Evolutionary conservation across 2,329 filamentous ascomycete genomes (phyloP), one percentile per base, ranked within the genome.

Genomic region (Fusarium albidum): DNA sequence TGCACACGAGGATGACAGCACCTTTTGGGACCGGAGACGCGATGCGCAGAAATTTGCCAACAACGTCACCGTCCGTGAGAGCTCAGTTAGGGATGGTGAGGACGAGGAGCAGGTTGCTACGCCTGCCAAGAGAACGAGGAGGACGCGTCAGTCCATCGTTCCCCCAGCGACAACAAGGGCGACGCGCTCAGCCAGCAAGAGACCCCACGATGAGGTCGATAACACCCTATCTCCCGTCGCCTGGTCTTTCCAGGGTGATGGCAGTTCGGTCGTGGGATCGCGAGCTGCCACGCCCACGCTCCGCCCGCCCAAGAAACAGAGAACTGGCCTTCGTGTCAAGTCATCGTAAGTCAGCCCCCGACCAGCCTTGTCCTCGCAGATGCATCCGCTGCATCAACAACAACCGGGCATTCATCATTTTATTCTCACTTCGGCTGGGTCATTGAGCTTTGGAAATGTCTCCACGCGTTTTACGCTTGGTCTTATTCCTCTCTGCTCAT

Each of bases 311-410:
- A 87, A 87, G 78, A 87, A 82, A 72, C 76, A 79, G 42, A 82
- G 84, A 69, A 81, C 80, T 46, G 85, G 85, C 32, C 78, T 84
- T 54, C 85, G 87, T 62, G 81, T 88, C 68, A 89, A 90, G 75
- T 83, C 81, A 71, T 90, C 87, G 87, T 88, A 77, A 82, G 85
- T 86, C 57, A 63, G 56, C 33, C 38, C 41, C 44, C 37, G 40
- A 39, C 34, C 35, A 38, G 47, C 34, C 39, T 41, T 15, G 37
- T 17, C 38, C 28, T 27, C 27, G 26, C 21, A 44, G 32, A 26
- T 27, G 35, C 47, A 37, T 49, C 37, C 33, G 29, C 27, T 13
- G 34, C 21, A 57, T 55, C 33, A 26, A 6, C 17, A 21, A 49
- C 33, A 29, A 38, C n/a, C 31, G 50, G 29, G 15, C 17, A 14